These are phyloP conservation scores for Trichoderma atrobrunneum DNA, from an alignment of 2,329 filamentous ascomycete genomes.

Conservation along the genomic window DNA sequence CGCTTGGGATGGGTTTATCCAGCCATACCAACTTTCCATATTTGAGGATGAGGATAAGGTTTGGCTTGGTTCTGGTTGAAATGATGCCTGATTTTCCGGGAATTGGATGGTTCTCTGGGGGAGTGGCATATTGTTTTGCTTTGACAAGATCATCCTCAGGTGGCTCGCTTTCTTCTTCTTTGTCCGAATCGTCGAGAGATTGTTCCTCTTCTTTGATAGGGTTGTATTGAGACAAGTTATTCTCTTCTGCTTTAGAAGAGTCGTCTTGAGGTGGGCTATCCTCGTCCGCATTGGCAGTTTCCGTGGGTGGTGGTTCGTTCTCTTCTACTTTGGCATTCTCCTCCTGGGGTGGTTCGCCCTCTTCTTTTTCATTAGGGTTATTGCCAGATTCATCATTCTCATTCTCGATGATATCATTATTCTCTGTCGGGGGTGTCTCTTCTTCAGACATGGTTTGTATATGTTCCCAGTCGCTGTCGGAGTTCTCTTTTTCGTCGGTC, in stretches of 20 bases:
- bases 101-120: neutral
- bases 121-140: neutral
- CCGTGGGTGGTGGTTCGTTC: neutral
- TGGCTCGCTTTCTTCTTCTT: neutral
- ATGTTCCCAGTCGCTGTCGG: neutral
- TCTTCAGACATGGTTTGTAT: neutral
- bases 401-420: neutral
- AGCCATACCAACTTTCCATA: too few species aligned
- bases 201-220: too few species aligned
- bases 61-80: neutral
- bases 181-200: neutral
- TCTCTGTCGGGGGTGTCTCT: neutral
- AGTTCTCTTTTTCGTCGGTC: neutral
- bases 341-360: neutral
- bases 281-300: too few species aligned
- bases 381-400: neutral
- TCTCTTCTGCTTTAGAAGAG: too few species aligned
- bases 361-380: neutral
- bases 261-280: too few species aligned
- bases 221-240: fast-evolving
- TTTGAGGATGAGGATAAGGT: too few species aligned
- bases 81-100: neutral
- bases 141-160: neutral
- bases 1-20: neutral
- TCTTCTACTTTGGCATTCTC: neutral